A percentile compares a stretch with the other conserved stretches of the same genome.
These are phyloP conservation scores for Penicillium simplicissimum DNA, from an alignment of 495 filamentous ascomycete genomes.

Conservation along the genomic window DNA sequence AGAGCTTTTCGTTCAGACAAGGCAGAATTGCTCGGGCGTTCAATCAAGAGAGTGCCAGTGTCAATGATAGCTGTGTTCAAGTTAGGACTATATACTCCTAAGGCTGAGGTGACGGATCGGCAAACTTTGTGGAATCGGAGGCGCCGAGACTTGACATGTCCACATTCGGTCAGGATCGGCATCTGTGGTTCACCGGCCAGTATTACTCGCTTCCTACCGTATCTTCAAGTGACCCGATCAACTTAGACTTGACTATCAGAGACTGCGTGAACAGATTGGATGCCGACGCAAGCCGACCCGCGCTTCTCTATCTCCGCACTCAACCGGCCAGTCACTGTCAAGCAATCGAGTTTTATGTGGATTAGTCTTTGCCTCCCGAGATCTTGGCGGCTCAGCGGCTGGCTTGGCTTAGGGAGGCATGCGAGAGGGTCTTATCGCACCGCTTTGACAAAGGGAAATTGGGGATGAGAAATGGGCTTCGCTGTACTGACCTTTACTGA, in stretches of 20 bases:
- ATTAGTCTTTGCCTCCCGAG: slow-evolving; percentile 12
- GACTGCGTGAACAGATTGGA: neutral
- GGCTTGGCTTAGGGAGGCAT: slow-evolving; percentile 1
- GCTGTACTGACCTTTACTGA: too few species aligned
- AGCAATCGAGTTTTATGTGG: neutral
- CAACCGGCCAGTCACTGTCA: neutral
- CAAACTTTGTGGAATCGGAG: neutral
- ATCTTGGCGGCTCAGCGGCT: slow-evolving; percentile 19
- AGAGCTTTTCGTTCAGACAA: neutral
- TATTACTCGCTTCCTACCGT: too few species aligned
- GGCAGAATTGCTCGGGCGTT: neutral
- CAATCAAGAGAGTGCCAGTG: neutral
- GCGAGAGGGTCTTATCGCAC: slow-evolving; percentile 9
- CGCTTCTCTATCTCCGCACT: slow-evolving; percentile 1
- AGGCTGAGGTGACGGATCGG: neutral
- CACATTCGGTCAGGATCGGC: neutral
- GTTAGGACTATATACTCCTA: too few species aligned
- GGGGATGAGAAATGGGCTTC: neutral
- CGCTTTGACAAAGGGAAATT: slow-evolving; percentile 6
- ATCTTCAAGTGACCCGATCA: neutral
- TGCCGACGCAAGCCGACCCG: slow-evolving; percentile 16
- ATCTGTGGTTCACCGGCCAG: neutral
- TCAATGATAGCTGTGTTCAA: too few species aligned
- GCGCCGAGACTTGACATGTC: neutral
- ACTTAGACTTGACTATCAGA: neutral